Evolutionary conservation across 2,329 filamentous ascomycete genomes (phyloP).

Genomic region (Colletotrichum lindemuthianum): DNA sequence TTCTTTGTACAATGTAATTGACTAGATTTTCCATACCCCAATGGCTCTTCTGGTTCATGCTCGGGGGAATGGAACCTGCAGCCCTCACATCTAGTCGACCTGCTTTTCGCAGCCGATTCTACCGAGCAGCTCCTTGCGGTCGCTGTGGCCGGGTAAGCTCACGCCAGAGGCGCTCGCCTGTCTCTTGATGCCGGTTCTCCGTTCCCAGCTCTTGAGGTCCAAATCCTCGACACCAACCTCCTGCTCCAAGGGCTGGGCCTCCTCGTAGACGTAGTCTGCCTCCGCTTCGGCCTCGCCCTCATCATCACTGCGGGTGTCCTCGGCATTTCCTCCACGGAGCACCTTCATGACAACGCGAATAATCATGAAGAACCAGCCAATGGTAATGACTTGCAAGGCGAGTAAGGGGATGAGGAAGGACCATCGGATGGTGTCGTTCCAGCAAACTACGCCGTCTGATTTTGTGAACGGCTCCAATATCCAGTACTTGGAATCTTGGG

Average conservation of each 20-base stretch:
- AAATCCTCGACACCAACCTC: slow-evolving; percentile 80
- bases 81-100: slow-evolving; percentile 53
- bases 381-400: slow-evolving; percentile 80
- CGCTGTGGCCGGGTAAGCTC: slow-evolving; percentile 76
- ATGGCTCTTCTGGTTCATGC: neutral
- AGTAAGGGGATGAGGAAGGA: slow-evolving; percentile 81
- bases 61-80: neutral
- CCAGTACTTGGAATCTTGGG: slow-evolving; percentile 65
- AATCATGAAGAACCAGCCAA: slow-evolving; percentile 93
- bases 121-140: slow-evolving; percentile 83
- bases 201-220: slow-evolving; percentile 72
- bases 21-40: neutral
- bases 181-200: slow-evolving; percentile 64
- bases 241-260: slow-evolving; percentile 71
- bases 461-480: slow-evolving; percentile 79
- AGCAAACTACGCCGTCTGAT: slow-evolving; percentile 80
- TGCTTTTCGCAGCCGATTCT: slow-evolving; percentile 87
- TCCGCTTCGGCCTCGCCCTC: slow-evolving; percentile 78
- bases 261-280: slow-evolving; percentile 66
- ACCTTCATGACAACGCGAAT: slow-evolving; percentile 84
- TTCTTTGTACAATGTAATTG: slow-evolving; percentile 16
- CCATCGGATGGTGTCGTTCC: slow-evolving; percentile 77
- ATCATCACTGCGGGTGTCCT: slow-evolving; percentile 89
- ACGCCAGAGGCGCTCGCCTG: slow-evolving; percentile 65
- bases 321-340: slow-evolving; percentile 78